Evolutionary conservation across 768 basidiomycete species (phyloP).

Genomic region (Termitomyces sp.): DNA sequence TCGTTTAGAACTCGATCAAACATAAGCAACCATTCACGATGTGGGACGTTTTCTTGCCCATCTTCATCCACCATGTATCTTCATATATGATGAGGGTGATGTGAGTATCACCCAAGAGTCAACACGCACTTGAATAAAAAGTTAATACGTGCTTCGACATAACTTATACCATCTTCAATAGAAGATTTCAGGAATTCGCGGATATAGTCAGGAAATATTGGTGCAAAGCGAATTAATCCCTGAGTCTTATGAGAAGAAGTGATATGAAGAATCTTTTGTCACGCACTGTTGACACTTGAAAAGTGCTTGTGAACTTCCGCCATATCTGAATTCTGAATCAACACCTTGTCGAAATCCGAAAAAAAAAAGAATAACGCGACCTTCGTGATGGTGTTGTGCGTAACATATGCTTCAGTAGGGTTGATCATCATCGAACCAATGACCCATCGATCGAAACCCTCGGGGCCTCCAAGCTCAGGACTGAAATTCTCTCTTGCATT

Average conservation of each 20-base stretch:
- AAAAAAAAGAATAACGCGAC: slow-evolving; percentile 21
- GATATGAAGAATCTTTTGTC: not conserved
- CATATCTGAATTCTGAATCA: slow-evolving; percentile 48
- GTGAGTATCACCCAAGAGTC: not conserved
- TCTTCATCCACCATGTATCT: slow-evolving; percentile 55
- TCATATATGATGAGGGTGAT: slow-evolving; percentile 1
- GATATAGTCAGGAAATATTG: slow-evolving; percentile 57
- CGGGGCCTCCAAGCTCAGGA: slow-evolving; percentile 45
- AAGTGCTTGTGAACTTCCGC: slow-evolving; percentile 61
- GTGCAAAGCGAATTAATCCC: slow-evolving; percentile 45
- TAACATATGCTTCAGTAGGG: slow-evolving; percentile 65
- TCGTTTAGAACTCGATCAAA: slow-evolving; percentile 48
- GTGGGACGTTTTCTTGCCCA: slow-evolving; percentile 51
- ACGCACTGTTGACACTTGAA: slow-evolving; percentile 41
- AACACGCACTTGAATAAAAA: slow-evolving; percentile 48
- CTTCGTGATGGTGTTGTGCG: slow-evolving; percentile 65
- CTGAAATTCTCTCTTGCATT: slow-evolving; percentile 50
- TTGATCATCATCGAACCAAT: slow-evolving; percentile 56
- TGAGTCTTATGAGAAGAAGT: slow-evolving; percentile 10
- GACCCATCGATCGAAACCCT: slow-evolving; percentile 68
- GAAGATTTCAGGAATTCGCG: slow-evolving; percentile 55
- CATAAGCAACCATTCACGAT: slow-evolving; percentile 51
- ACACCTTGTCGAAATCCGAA: not conserved
- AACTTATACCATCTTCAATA: slow-evolving; percentile 67
- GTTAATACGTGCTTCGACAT: slow-evolving; percentile 64